Evolutionary conservation across 768 basidiomycete species (phyloP).

Genomic region (Tricholoma flavovirens): DNA sequence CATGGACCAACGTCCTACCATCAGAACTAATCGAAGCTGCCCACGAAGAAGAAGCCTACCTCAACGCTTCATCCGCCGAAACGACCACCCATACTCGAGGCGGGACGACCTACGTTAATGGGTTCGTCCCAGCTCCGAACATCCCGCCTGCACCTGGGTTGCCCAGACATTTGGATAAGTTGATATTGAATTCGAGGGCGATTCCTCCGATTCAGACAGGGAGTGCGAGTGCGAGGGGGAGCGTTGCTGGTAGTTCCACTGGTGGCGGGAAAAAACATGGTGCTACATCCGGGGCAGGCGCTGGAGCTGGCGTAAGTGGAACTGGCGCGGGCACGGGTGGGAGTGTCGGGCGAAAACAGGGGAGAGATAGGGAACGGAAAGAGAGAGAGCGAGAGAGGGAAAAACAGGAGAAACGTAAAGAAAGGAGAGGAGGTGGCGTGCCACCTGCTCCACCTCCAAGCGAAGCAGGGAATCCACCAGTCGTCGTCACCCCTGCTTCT

Average conservation of each 20-base stretch:
- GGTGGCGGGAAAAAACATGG: conserved; percentile 14
- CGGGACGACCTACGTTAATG: conserved; percentile 23
- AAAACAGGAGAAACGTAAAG: conserved; percentile 20
- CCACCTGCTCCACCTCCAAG: conserved; percentile 16
- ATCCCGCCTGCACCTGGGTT: conserved; percentile 86
- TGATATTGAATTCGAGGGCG: conserved; percentile 69
- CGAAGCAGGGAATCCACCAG: conserved; percentile 9
- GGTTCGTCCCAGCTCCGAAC: conserved; percentile 59
- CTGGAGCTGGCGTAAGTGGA: conserved; percentile 18
- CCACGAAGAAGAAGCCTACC: conserved; percentile 75
- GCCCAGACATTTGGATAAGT: conserved; percentile 88
- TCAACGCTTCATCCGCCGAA: conserved; percentile 41
- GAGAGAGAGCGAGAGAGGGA: conserved; percentile 23
- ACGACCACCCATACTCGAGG: conserved; percentile 15
- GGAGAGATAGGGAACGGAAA: conserved; percentile 12
- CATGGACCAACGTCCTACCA: conserved; percentile 81
- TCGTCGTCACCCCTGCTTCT: conserved; percentile 1
- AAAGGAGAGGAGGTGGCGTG: conserved; percentile 9
- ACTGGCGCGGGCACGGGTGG: conserved; percentile 16
- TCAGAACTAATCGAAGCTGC: conserved; percentile 74
- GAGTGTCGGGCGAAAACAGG: conserved; percentile 2
- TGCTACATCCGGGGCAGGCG: conserved; percentile 1
- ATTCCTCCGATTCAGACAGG: conserved; percentile 13
- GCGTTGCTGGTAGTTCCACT: conserved; percentile 12
- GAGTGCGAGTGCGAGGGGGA: conserved; percentile 20